Evolutionary conservation across 2,329 filamentous ascomycete species (phyloP).

Genomic region (Celoporthe dispersa): DNA sequence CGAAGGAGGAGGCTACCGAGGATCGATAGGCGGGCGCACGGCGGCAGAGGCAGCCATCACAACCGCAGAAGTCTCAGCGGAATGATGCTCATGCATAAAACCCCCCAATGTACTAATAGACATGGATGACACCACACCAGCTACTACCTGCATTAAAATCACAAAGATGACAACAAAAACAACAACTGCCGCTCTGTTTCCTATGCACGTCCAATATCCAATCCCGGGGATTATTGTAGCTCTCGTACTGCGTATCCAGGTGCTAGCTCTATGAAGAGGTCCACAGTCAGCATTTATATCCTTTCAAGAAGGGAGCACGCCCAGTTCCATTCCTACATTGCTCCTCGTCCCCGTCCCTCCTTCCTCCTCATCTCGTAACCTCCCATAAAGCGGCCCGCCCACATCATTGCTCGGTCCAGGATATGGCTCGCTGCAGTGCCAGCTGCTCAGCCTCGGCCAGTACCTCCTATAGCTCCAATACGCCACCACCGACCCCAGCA

Average conservation of each 20-base stretch:
- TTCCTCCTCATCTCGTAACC: constrained; percentile 60
- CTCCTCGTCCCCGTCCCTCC: constrained; percentile 34
- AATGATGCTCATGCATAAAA: constrained; percentile 29
- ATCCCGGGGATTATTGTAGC: not conserved
- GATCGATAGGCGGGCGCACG: constrained; percentile 53
- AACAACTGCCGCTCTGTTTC: not conserved
- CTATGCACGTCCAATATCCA: not conserved
- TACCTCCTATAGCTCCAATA: constrained; percentile 71
- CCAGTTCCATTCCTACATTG: constrained; percentile 47
- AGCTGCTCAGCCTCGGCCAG: constrained; percentile 60
- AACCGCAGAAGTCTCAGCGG: constrained; percentile 6
- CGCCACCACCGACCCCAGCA: constrained; percentile 63
- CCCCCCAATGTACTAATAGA: constrained; percentile 37
- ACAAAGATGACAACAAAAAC: constrained; percentile 14
- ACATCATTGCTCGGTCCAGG: constrained; percentile 44
- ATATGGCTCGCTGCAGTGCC: constrained; percentile 62
- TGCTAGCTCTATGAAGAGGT: constrained; percentile 12
- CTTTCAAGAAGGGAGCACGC: constrained; percentile 30
- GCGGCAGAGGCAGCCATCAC: not conserved
- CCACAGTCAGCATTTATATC: constrained; percentile 29
- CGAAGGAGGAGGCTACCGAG: constrained; percentile 79
- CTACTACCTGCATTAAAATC: constrained; percentile 20
- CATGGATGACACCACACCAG: constrained; percentile 24
- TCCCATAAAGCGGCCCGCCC: constrained; percentile 41
- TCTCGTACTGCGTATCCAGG: not conserved